phyloP scores from a whole-genome alignment of 2,329 filamentous ascomycete species.

The Hymenoscyphus infarciens region DNA sequence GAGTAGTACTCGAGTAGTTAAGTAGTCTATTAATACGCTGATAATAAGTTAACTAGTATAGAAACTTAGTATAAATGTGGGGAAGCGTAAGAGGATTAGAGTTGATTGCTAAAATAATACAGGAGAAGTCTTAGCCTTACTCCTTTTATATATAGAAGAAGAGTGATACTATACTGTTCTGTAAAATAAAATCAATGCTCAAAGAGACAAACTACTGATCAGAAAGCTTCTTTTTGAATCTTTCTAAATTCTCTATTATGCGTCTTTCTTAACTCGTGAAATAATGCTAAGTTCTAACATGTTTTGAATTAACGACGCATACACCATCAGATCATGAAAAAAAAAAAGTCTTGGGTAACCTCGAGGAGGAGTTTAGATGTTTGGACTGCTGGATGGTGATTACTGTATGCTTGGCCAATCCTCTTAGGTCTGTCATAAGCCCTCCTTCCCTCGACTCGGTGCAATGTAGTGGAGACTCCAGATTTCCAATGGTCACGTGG shows the following conservation, averaged over 20 bases:
- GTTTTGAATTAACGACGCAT: neutral
- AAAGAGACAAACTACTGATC: neutral
- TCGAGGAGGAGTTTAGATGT: neutral
- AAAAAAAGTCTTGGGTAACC: neutral
- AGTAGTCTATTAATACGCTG: no score
- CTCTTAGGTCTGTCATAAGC: neutral
- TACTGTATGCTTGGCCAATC: constrained; percentile 4
- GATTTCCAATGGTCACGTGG: no score
- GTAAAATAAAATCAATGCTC: neutral
- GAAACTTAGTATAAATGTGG: no score
- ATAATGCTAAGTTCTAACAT: neutral
- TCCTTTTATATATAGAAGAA: neutral
- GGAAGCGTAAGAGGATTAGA: neutral
- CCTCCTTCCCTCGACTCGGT: no score
- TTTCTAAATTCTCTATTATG: no score
- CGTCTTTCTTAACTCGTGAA: no score
- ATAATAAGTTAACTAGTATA: no score
- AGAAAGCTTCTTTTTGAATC: no score
- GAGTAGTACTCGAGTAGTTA: no score
- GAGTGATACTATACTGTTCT: neutral
- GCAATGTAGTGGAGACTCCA: no score
- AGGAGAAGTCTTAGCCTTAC: neutral
- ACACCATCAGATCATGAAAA: neutral
- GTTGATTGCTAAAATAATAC: neutral
- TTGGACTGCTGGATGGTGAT: neutral